Base-by-base conservation (phyloP, 306 rosid genomes). In the Arachis stenosperma region DNA sequence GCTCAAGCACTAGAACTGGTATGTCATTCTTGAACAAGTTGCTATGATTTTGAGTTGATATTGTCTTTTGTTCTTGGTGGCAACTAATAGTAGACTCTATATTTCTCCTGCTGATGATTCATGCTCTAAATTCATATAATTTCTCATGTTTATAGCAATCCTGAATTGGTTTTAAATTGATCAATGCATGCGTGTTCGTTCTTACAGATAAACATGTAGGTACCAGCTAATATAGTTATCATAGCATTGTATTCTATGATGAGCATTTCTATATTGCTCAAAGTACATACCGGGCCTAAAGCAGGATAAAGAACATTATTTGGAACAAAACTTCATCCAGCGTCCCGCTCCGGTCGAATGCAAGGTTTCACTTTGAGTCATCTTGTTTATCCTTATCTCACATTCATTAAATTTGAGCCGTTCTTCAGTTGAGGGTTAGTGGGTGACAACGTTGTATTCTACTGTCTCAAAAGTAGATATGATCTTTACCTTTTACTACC, bases 1-100 rank as follows among this genome's bases (percentile, higher is more conserved):
- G 99, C 97, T 95, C 82, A 88, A 95, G 86, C 93, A 95, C 86
- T 90, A 86, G 30, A 40, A 46, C 72, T 7, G 80, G 73, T 73
- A 40, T 4, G 52, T 68, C 63, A 29, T 43, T 41, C 47, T 15
- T 15, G 60, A 71, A 63, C 70, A 6, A 65, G 70, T 77, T 73
- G 7, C 57, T 67, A 61, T 69, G 46, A 43, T 36, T 67, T 8
- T 41, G 48, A 78, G 52, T 61, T 60, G 30, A 66, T 37, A 22
- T 22, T 22, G 63, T 42, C 42, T 55, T 40, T 48, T 40, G 46
- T 15, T 57, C 9, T 51, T 10, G 2, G 41, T 60, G 55, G 12
- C 40, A 36, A 51, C 64, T 67, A 6, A 48, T 60, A 50, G 70
- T 61, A 53, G 72, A 60, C 22, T 57, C 8, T 2, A 29, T 71